phyloP scores from a whole-genome alignment of 2,329 filamentous ascomycete species.

The Myriosclerotinia scirpicola region DNA sequence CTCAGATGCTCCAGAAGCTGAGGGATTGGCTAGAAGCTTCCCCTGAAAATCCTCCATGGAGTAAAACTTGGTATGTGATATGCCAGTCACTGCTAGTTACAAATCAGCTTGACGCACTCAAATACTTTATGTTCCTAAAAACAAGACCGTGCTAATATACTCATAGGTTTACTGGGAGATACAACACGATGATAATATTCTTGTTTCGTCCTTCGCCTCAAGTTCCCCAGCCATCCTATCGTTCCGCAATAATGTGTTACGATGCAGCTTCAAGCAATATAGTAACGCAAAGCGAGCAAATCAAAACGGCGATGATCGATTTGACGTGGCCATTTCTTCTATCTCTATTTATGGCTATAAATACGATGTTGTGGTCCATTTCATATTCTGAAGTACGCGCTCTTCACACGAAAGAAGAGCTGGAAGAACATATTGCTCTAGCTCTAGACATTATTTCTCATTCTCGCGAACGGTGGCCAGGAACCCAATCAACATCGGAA shows the following conservation, averaged over 20 bases:
- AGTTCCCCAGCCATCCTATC: constrained; percentile 76
- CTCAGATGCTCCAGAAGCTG: constrained; percentile 74
- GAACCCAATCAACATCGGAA: constrained; percentile 78
- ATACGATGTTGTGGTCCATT: constrained; percentile 86
- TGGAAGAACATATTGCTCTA: constrained; percentile 70
- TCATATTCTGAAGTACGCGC: constrained; percentile 82
- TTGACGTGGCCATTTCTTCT: constrained; percentile 93
- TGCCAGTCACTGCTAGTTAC: background rate
- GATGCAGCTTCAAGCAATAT: constrained; percentile 82
- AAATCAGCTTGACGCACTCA: constrained; percentile 24
- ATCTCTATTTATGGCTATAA: constrained; percentile 86
- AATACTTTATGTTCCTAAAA: background rate
- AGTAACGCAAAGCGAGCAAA: constrained; percentile 75
- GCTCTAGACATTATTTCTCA: constrained; percentile 77
- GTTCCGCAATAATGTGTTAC: constrained; percentile 80
- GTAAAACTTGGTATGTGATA: constrained; percentile 68
- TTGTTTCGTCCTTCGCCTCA: constrained; percentile 91
- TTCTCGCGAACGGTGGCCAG: constrained; percentile 88
- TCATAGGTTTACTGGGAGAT: constrained; percentile 62
- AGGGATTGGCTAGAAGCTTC: constrained; percentile 75
- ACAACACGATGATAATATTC: constrained; percentile 85
- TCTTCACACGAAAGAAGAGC: constrained; percentile 69
- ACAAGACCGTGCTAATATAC: constrained; percentile 28
- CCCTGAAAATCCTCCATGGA: constrained; percentile 69
- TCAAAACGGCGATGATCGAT: constrained; percentile 73